A percentile compares a stretch with the other conserved stretches of the same genome.
Conservation (phyloP, 768 basidiomycete species). For the Asterophora lycoperdoides region DNA sequence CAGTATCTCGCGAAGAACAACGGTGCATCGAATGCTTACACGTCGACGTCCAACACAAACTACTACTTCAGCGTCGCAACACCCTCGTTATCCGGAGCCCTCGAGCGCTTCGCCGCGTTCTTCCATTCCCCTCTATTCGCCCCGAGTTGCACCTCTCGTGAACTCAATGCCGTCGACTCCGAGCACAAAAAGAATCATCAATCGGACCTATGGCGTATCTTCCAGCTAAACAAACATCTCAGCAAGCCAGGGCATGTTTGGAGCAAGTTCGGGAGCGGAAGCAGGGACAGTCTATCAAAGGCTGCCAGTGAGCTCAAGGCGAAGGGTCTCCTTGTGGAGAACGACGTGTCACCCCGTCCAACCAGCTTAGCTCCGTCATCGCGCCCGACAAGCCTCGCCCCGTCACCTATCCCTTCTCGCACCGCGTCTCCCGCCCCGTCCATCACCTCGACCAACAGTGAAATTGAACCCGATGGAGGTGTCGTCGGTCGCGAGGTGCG, state of each 20-base stretch:
- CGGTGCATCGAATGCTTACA: constrained; percentile 88
- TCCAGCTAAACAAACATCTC: constrained; percentile 88
- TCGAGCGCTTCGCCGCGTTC: constrained; percentile 78
- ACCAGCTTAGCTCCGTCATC: constrained; percentile 39
- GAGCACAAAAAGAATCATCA: constrained; percentile 98
- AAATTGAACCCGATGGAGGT: constrained; percentile 71
- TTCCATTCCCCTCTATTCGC: constrained; percentile 92
- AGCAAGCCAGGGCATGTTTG: constrained; percentile 77
- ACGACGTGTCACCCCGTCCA: constrained; percentile 21
- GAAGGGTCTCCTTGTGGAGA: constrained; percentile 38
- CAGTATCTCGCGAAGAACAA: constrained; percentile 80
- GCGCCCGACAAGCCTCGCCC: constrained; percentile 27
- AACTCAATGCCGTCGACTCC: constrained; percentile 94
- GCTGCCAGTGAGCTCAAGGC: constrained; percentile 55
- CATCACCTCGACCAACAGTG: constrained; percentile 46
- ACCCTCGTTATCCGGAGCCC: constrained; percentile 58
- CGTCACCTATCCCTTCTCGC: constrained; percentile 51
- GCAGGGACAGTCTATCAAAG: constrained; percentile 64
- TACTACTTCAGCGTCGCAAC: constrained; percentile 76
- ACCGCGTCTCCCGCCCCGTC: constrained; percentile 59
- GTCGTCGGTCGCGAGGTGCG: constrained; percentile 75
- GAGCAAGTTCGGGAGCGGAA: constrained; percentile 90
- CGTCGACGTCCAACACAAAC: constrained; percentile 87
- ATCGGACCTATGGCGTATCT: constrained; percentile 87
- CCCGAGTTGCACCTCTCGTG: constrained; percentile 79